phyloP scores from a whole-genome alignment of 257 asterid genomes.

The Solanum sitiens region DNA sequence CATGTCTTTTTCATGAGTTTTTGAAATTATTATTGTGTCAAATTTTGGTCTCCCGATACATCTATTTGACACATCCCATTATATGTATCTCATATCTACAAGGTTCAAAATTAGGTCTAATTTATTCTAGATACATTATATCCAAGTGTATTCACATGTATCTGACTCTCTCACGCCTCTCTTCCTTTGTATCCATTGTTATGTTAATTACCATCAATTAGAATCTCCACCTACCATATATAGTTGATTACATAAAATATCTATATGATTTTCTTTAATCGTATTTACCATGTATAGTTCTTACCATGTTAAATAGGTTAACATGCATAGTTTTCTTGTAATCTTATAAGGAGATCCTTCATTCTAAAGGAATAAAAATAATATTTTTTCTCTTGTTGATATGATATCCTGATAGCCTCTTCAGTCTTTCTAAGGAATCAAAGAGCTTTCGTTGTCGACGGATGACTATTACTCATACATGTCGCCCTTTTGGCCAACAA shows the following conservation, averaged over 20 bases:
- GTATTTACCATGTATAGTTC: not conserved
- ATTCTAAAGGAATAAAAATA: not conserved
- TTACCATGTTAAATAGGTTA: not conserved
- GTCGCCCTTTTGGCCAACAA: not conserved
- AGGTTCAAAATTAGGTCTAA: too few species aligned
- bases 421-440: not conserved
- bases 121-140: not conserved
- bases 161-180: not conserved
- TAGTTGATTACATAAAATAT: not conserved
- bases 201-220: not conserved
- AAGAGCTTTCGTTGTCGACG: not conserved
- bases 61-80: not conserved
- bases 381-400: not conserved
- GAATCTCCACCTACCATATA: not conserved
- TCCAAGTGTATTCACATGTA: not conserved
- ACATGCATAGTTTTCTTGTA: not conserved
- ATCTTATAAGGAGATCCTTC: not conserved
- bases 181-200: not conserved
- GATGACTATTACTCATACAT: not conserved
- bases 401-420: not conserved
- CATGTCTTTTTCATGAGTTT: not conserved
- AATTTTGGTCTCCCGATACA: too few species aligned
- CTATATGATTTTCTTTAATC: not conserved
- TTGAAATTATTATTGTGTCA: not conserved
- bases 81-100: not conserved